A percentile compares a stretch with the other conserved stretches of the same genome.
Conservation (phyloP, 139 green algal genomes). For the Chlamydomonas eustigma region DNA sequence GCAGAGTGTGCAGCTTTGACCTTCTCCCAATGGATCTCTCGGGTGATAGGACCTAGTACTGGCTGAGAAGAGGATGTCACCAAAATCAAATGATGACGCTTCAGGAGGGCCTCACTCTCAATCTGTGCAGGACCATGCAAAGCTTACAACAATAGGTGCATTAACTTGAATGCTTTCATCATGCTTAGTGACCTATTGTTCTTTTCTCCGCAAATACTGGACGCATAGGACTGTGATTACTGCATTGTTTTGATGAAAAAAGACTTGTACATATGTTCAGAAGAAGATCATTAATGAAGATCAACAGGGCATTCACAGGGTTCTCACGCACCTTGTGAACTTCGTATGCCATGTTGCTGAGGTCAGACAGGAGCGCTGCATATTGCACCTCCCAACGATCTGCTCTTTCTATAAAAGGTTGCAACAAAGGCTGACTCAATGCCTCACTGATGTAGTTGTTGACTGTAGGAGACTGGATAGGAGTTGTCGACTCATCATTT, state of each 20-base stretch:
- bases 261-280: background rate
- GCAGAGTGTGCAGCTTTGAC: background rate
- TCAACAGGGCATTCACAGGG: background rate
- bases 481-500: no score
- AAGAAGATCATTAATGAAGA: background rate
- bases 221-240: no score
- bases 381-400: constrained; percentile 3
- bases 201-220: no score
- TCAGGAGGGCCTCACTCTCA: background rate
- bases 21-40: background rate
- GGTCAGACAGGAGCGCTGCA: constrained; percentile 34
- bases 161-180: no score
- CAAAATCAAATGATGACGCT: background rate
- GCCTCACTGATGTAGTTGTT: no score
- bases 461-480: no score
- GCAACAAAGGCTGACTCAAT: background rate
- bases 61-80: background rate
- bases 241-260: no score
- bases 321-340: constrained; percentile 1
- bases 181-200: no score
- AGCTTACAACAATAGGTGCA: no score
- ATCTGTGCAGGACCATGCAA: background rate
- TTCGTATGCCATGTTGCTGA: constrained; percentile 50
- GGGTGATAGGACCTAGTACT: background rate
- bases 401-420: background rate